Evolutionary conservation across 164 flowering plant species (phyloP), one percentile per base, ranked within the genome.

Genomic region (Liriodendron chinense): DNA sequence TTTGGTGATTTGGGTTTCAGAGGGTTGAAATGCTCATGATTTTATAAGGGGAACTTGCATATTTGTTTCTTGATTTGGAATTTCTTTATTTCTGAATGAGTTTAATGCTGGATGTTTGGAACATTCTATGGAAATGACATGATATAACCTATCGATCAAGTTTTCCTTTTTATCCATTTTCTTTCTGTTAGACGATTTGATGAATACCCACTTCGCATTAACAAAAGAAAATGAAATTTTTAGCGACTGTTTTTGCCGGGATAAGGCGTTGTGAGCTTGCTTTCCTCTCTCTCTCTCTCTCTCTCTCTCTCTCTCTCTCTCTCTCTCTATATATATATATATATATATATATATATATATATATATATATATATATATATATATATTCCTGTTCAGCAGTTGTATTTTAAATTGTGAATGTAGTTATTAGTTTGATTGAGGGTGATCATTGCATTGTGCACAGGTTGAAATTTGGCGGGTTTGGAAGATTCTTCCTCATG

Each of bases 41-140:
- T 23, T 63, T 3, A 43, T 28, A 69, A 25, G 68, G 73, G 59
- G 26, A 50, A 53, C 59, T 74, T 74, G 65, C 68, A 28, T 53
- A 34, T 25, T 67, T 67, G 71, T 75, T 47, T 65, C 65, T 13
- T 61, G 28, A 59, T 47, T 70, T 50, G 57, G 34, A 59, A 61
- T 22, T 24, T 24, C 3, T 47, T 34, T 68, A 47, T 47, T 4
- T 47, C 18, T 21, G 18, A 23, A 43, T 67, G 21, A 47, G 18
- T 69, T 69, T n/a, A 6, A 2, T 7, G 70, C 10, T 47, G n/a
- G 34, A 64, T 2, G 47, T 67, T 28, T 26, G 48, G 21, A 12
- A 4, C 28, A 67, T 26, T 28, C 47, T 14, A 25, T 67, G 9
- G 24, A 23, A 18, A 53, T 53, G 59, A 12, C 59, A 16, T 16